phyloP scores from a whole-genome alignment of 768 basidiomycete species.

The Lyophyllum atratum region DNA sequence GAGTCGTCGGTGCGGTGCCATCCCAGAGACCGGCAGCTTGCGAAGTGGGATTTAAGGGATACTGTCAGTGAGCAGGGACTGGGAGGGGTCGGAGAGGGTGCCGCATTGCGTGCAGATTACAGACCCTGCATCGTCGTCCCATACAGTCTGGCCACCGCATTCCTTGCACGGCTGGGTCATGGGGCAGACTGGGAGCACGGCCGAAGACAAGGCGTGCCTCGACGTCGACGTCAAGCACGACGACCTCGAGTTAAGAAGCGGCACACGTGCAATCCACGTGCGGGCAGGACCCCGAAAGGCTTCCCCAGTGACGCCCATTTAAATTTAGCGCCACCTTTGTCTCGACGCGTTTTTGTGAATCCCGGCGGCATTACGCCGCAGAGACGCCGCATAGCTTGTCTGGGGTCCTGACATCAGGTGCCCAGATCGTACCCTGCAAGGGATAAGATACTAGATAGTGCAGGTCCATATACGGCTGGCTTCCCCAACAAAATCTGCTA shows the following conservation, averaged over 20 bases:
- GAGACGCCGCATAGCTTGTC: neutral
- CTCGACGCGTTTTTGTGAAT: neutral
- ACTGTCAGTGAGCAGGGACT: slow-evolving; percentile 58
- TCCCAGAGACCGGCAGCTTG: slow-evolving; percentile 31
- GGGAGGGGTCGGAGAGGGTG: slow-evolving; percentile 64
- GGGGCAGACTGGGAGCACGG: slow-evolving; percentile 5
- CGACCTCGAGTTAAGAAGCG: neutral
- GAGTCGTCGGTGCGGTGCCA: slow-evolving; percentile 34
- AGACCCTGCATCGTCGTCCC: slow-evolving; percentile 60
- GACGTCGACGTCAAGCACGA: neutral
- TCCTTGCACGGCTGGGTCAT: slow-evolving; percentile 48
- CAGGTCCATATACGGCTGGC: slow-evolving; percentile 24
- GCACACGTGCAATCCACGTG: slow-evolving; percentile 11
- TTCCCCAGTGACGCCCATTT: neutral
- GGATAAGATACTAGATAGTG: too few relatives aligned
- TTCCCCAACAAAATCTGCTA: slow-evolving; percentile 21
- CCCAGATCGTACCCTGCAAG: slow-evolving; percentile 2
- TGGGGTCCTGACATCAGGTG: slow-evolving; percentile 19
- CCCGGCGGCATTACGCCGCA: neutral
- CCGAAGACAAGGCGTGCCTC: slow-evolving; percentile 1
- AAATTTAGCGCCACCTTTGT: neutral
- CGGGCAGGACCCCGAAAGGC: slow-evolving; percentile 12
- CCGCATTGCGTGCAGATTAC: slow-evolving; percentile 72
- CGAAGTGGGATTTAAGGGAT: slow-evolving; percentile 34
- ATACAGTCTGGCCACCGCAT: slow-evolving; percentile 54